These are phyloP conservation scores for Phragmites australis DNA, from an alignment of 176 grass and related monocot genomes.

Conservation along the genomic window DNA sequence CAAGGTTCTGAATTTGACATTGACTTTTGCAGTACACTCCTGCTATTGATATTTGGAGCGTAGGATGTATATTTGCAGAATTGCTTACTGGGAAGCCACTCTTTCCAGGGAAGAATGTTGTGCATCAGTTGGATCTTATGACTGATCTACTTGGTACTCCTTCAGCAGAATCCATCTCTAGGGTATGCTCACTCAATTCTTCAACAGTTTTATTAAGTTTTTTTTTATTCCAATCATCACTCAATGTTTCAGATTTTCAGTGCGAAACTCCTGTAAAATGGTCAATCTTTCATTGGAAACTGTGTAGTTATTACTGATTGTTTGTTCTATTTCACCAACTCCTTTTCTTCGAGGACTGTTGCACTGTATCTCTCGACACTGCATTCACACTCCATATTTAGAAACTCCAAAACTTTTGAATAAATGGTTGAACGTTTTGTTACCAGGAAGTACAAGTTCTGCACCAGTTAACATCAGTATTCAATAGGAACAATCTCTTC, in stretches of 20 bases:
- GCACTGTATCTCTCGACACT: background rate
- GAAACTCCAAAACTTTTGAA: background rate
- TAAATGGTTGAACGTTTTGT: background rate
- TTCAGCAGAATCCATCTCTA: slow-evolving; percentile 73
- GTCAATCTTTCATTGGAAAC: background rate
- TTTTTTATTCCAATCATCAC: background rate
- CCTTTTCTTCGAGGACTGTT: background rate
- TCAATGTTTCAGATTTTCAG: slow-evolving; percentile 13
- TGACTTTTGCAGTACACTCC: slow-evolving; percentile 79
- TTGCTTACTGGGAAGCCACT: slow-evolving; percentile 87
- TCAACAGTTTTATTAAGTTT: background rate
- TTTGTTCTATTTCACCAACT: slow-evolving; percentile 7
- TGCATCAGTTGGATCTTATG: slow-evolving; percentile 94
- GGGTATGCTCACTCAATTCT: slow-evolving; percentile 44
- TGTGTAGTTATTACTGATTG: background rate
- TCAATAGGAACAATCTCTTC: slow-evolving; percentile 1
- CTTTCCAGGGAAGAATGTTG: slow-evolving; percentile 96
- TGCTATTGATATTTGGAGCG: slow-evolving; percentile 93
- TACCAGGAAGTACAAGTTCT: background rate
- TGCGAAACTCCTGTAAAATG: slow-evolving; percentile 1
- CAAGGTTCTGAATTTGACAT: slow-evolving; percentile 33
- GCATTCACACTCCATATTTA: background rate
- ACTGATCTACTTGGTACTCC: slow-evolving; percentile 91
- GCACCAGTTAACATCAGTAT: background rate
- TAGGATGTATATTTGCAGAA: slow-evolving; percentile 94